Percentiles rank a stretch among this genome's conserved stretches.
These are phyloP conservation scores for Lentinula lateritia DNA, from an alignment of 768 basidiomycete species.

Conservation along the genomic window DNA sequence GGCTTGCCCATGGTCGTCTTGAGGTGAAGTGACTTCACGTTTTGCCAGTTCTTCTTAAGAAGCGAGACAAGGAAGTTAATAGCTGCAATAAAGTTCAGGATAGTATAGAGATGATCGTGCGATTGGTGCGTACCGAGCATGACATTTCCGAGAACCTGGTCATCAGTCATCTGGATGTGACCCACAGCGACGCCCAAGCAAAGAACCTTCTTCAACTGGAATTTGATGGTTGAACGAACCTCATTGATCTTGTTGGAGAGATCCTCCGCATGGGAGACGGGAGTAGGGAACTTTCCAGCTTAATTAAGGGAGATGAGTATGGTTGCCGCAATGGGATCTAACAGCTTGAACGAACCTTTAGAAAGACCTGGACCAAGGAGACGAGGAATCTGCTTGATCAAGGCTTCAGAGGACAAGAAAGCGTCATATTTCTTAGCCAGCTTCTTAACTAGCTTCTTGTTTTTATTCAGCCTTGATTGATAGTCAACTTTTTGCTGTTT, in stretches of 20 bases:
- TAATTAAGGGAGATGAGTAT: neutral
- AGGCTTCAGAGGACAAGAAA: slow-evolving; percentile 93
- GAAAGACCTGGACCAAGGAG: slow-evolving; percentile 98
- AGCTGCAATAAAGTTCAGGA: slow-evolving; percentile 38
- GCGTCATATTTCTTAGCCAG: slow-evolving; percentile 99
- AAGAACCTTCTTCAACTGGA: slow-evolving; percentile 99
- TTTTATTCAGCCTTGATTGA: slow-evolving; percentile 87
- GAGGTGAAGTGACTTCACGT: slow-evolving; percentile 97
- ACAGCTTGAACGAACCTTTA: slow-evolving; percentile 58
- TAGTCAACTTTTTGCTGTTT: neutral
- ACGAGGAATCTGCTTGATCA: slow-evolving; percentile 99
- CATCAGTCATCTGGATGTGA: slow-evolving; percentile 95
- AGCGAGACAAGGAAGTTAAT: slow-evolving; percentile 99
- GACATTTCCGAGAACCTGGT: slow-evolving; percentile 94
- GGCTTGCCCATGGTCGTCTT: slow-evolving; percentile 99
- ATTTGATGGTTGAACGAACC: slow-evolving; percentile 99
- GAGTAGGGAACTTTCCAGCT: slow-evolving; percentile 99
- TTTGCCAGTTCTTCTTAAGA: slow-evolving; percentile 99
- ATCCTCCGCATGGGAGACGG: slow-evolving; percentile 90
- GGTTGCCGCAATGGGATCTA: neutral
- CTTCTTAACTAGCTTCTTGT: slow-evolving; percentile 99
- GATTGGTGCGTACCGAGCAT: slow-evolving; percentile 73
- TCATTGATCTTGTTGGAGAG: slow-evolving; percentile 85
- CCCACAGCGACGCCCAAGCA: slow-evolving; percentile 99
- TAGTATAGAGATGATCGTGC: neutral